Evolutionary conservation across 2,329 filamentous ascomycete species (phyloP), one percentile per base, ranked within the genome.

Genomic region (Pseudogymnoascus sp.): DNA sequence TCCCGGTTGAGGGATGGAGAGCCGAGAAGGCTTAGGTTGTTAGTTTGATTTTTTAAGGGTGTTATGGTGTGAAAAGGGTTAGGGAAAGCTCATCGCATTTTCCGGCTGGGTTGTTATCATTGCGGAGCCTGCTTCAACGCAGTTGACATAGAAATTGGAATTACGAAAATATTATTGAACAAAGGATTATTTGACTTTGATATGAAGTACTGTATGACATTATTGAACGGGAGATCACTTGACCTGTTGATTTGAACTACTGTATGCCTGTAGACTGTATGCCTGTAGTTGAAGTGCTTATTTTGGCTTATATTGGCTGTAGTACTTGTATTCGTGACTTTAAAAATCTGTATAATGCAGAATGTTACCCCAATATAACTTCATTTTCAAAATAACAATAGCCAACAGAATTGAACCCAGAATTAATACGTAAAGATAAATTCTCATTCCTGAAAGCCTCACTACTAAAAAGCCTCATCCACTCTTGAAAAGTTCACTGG

Each of bases 1-100:
- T 99, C 66, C 94, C 94, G 65, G 87, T 95, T 67, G 85, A 88
- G 80, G 85, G 85, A 72, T 88, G 85, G 85, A 82, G 85, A 72
- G 73, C 79, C 63, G 83, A 85, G 10, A 31, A 60, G 36, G 35
- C 21, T 36, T 36, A 64, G 29, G 27, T 35, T 27, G 25, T 39
- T 48, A n/a, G 27, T 48, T 61, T n/a, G 38, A 17, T 9, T 51
- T 48, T 48, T 60, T 59, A 27, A 8, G 31, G 29, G 55, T 62
- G 25, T 60, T 62, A 35, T 48, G 61, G 48, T 41, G 21, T 60
- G 36, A 15, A 60, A 60, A 36, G 55, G 39, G 61, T 59, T 58
- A 39, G 36, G 41, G 55, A 62, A 60, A 60, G 61, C 55, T 38
- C 55, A 51, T 48, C 38, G 27, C 61, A 60, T 59, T 62, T 42